These are phyloP conservation scores for Gossypium schwendimanii DNA, from an alignment of 441 rosid genomes.

Conservation along the genomic window DNA sequence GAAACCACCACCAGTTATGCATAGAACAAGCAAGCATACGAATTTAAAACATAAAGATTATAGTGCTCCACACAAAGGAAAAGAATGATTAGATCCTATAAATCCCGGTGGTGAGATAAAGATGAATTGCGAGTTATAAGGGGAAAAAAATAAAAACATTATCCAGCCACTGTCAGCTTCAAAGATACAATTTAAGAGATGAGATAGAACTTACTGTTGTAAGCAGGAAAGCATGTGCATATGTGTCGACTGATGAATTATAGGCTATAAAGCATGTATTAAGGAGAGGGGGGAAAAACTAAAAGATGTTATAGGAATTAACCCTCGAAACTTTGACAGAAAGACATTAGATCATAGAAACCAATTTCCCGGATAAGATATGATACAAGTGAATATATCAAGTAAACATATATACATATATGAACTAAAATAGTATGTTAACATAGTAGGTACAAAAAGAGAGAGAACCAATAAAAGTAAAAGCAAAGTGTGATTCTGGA, in stretches of 20 bases:
- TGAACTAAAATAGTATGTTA: slow-evolving; percentile 11
- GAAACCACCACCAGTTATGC: too few relatives aligned
- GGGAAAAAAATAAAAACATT: background rate
- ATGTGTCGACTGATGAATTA: background rate
- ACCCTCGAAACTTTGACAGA: slow-evolving; percentile 4
- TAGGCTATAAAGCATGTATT: background rate
- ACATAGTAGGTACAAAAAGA: slow-evolving; percentile 18
- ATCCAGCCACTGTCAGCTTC: background rate
- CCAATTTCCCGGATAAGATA: background rate
- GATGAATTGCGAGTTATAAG: background rate
- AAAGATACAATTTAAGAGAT: slow-evolving; percentile 1
- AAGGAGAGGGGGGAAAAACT: background rate
- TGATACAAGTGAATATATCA: background rate
- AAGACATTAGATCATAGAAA: background rate
- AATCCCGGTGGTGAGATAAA: background rate
- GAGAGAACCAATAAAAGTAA: slow-evolving; percentile 18
- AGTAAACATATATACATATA: background rate
- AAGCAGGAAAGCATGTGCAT: background rate
- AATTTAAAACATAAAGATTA: background rate
- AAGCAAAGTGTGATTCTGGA: slow-evolving; percentile 14
- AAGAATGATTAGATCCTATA: background rate
- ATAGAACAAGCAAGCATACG: background rate
- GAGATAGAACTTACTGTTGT: slow-evolving; percentile 3
- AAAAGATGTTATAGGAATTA: background rate
- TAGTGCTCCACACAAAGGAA: background rate